These are phyloP conservation scores for Butyriboletus loyo DNA, from an alignment of 768 basidiomycete species.

Conservation along the genomic window DNA sequence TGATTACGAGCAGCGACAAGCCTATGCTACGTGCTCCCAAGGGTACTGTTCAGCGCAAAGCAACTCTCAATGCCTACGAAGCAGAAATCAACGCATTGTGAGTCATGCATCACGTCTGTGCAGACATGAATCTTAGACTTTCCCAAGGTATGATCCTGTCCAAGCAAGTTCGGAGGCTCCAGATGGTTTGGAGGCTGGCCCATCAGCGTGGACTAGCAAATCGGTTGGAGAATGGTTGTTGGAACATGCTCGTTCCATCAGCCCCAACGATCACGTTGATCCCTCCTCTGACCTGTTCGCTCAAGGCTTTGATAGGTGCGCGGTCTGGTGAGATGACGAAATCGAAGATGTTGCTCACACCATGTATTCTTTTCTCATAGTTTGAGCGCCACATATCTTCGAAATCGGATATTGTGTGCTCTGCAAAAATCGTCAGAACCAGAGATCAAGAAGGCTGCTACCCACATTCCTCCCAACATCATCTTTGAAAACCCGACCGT, in stretches of 20 bases:
- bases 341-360: not conserved
- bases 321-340: not conserved
- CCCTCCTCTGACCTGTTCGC: conserved; percentile 26
- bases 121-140: not conserved
- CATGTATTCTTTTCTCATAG: conserved; percentile 3
- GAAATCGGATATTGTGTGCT: conserved; percentile 20
- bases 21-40: conserved; percentile 46
- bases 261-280: conserved; percentile 2
- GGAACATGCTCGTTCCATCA: conserved; percentile 21
- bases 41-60: conserved; percentile 43
- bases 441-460: conserved; percentile 24
- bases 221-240: conserved; percentile 27
- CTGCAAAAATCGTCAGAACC: conserved; percentile 32
- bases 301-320: conserved; percentile 39
- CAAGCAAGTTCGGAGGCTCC: conserved; percentile 24
- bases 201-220: conserved; percentile 22
- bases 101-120: not conserved
- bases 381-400: conserved; percentile 30
- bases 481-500: conserved; percentile 43
- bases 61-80: conserved; percentile 37
- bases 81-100: conserved; percentile 48
- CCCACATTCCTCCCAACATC: conserved; percentile 27
- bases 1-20: conserved; percentile 40
- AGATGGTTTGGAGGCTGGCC: conserved; percentile 21
- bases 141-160: conserved; percentile 31